Base-by-base conservation (phyloP, 225 moss, liverwort and hornwort species). In the Sphagnum tenellum region DNA sequence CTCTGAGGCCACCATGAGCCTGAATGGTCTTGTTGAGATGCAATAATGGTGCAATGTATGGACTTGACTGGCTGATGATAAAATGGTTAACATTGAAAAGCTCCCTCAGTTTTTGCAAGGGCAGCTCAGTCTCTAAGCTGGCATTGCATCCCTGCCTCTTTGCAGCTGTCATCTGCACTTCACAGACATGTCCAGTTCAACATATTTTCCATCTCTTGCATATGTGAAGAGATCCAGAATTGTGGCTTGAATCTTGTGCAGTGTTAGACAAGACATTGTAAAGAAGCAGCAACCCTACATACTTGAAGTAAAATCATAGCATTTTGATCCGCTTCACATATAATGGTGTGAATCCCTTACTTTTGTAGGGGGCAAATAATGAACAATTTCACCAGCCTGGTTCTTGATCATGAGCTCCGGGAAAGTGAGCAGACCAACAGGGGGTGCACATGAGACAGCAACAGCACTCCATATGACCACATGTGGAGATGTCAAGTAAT, bases 391-490 rank as follows among this genome's bases (percentile, higher is more conserved):
- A 60, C 74, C 77, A 49, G 59, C 63, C 5, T 76, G 74, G 59
- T 84, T 81, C 69, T 87, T 87, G 56, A 81, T 78, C 87, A 87
- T 76, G 46, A 84, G 78, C 69, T 87, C 78, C 46, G 53, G 71
- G 12, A 71, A 71, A 62, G 76, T 78, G 54, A 81, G 74, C 60
- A 77, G 76, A 9, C 74, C 76, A 56, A 60, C 67, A 54, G 79
- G 74, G 53, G 74, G 84, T 54, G 78, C 73, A 69, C 84, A 87
- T 1, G 87, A 87, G 49, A 78, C 72, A 47, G 87, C 74, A 14
- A 76, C 81, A 49, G 87, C 87, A 64, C 87, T 87, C 87, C 87
- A 84, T 44, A 84, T 87, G 4, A 87, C 76, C 51, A 87, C 87
- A 71, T 87, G 87, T 9, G 87, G 87, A 12, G 84, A 79, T 45